Evolutionary conservation across 352 stramenopile genomes (phyloP), one percentile per base, ranked within the genome.

Genomic region (Aphanomyces invadans): DNA sequence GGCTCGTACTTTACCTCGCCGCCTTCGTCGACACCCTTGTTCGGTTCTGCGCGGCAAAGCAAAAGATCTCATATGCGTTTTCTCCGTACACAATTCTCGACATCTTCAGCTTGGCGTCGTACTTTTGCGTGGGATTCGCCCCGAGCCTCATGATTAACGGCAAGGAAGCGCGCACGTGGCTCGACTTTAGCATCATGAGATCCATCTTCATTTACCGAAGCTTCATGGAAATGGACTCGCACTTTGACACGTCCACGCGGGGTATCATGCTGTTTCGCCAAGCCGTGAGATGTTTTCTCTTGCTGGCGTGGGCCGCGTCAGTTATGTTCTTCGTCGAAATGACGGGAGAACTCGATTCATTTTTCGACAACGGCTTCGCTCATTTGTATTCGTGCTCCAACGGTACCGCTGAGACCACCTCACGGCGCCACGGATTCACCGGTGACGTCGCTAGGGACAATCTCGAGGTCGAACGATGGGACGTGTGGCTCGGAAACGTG

Each of bases 251-350:
- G 42, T 82, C 81, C 3, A 85, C 80, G 17, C 89, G 87, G 64
- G 82, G 74, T 45, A 88, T 77, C 79, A 94, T 92, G 85, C 90
- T 94, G 74, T 69, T 79, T 38, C 80, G 85, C 23, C 74, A 90
- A 31, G 81, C 74, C 15, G 80, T 92, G 68, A 88, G 87, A 59
- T 83, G 91, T n/a, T 65, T 94, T 38, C 73, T 94, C 9, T 81
- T 94, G 71, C 90, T 94, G 71, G 79, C 81, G 65, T 86, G 90
- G 63, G 85, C 81, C 9, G 81, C 81, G 7, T 88, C 81, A 19
- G 72, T 86, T 69, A 90, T 94, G 72, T 92, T 94, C 56, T 94
- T 90, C 65, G 70, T 94, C n/a, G 85, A 94, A 70, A 94, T 82
- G n/a, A 79, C 91, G 0, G 83, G 83, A 10, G 85, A 94, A 68